These are phyloP conservation scores for Magnolia kwangsiensis DNA, from an alignment of 164 flowering plant genomes.

Conservation along the genomic window DNA sequence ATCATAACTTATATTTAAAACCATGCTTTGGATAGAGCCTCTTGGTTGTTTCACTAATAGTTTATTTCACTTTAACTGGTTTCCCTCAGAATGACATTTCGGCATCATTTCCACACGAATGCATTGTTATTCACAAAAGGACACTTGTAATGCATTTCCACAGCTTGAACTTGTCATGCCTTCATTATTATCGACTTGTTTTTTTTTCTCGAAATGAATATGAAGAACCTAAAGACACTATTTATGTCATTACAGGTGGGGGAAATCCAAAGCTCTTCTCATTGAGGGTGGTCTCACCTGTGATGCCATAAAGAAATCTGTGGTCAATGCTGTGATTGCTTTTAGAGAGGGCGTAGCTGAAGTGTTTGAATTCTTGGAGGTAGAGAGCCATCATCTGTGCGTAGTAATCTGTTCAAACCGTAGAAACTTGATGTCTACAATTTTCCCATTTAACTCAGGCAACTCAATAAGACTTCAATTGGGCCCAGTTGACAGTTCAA, in stretches of 20 bases:
- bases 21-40: no score
- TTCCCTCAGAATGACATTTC: not conserved
- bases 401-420: not conserved
- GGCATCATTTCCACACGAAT: not conserved
- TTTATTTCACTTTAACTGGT: not conserved
- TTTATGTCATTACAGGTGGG: constrained; percentile 70
- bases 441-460: no score
- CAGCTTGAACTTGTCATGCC: not conserved
- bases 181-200: not conserved
- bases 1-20: no score
- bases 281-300: constrained; percentile 88
- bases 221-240: not conserved
- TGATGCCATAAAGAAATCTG: constrained; percentile 69
- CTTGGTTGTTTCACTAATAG: not conserved
- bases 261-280: constrained; percentile 76
- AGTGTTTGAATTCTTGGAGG: constrained; percentile 84
- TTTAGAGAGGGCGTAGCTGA: constrained; percentile 90
- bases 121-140: not conserved
- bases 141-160: not conserved
- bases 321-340: constrained; percentile 60
- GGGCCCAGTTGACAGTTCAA: no score
- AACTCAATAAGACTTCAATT: no score
- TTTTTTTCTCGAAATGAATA: not conserved
- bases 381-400: constrained; percentile 16
- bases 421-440: not conserved